Percentiles rank a stretch among this genome's conserved stretches.
Conservation (phyloP, 75 land plant species). For the Ceratopteris richardii region DNA sequence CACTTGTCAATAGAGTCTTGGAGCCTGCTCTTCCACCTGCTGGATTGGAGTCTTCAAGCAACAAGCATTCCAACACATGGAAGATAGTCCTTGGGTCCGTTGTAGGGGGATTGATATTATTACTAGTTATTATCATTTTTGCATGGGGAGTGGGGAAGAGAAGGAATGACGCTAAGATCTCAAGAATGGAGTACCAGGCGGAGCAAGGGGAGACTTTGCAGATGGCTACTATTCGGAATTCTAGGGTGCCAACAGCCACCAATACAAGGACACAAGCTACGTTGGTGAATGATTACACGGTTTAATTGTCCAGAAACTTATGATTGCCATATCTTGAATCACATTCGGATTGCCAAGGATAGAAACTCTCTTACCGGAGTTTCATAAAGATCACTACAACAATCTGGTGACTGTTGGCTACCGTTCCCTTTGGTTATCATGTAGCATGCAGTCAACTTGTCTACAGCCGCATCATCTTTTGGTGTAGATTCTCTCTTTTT, state of each 20-base stretch:
- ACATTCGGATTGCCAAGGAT: no score
- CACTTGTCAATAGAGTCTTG: conserved; percentile 37
- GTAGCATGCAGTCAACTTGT: no score
- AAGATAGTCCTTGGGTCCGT: conserved; percentile 37
- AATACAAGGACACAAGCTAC: conserved; percentile 57
- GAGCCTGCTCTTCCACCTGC: conserved; percentile 13
- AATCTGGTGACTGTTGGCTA: no score
- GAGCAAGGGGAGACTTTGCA: conserved; percentile 61
- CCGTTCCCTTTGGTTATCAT: no score
- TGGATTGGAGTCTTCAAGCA: not conserved
- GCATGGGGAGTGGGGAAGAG: conserved; percentile 14
- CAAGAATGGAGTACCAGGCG: conserved; percentile 45
- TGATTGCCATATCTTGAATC: no score
- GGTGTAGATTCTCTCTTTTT: no score
- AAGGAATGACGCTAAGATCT: conserved; percentile 19
- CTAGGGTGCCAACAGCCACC: conserved; percentile 59
- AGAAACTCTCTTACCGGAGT: no score
- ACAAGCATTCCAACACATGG: conserved; percentile 20
- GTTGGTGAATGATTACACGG: conserved; percentile 36
- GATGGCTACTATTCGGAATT: conserved; percentile 34
- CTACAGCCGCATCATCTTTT: no score
- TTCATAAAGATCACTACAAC: no score
- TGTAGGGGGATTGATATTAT: conserved; percentile 30
- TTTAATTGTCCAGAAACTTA: no score
- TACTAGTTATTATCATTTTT: conserved; percentile 23